phyloP scores from a whole-genome alignment of 768 basidiomycete species.

The Podaxis sp. region DNA sequence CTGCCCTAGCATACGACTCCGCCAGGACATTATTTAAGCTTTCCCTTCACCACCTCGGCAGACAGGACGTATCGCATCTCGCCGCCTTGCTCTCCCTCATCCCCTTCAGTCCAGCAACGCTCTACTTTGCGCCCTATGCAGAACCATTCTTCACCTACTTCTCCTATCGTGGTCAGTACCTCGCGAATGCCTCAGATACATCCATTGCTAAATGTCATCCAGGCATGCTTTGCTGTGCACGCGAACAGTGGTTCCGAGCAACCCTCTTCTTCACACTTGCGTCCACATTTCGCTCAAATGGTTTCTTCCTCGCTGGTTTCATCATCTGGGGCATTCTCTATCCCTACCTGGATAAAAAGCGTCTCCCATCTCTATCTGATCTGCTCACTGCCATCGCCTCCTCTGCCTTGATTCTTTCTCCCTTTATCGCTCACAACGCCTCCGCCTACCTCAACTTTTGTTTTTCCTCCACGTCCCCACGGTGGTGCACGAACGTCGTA shows the following conservation, averaged over 20 bases:
- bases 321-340: conserved; percentile 69
- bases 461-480: conserved; percentile 19
- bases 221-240: conserved; percentile 64
- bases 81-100: conserved; percentile 70
- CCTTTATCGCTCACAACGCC: conserved; percentile 74
- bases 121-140: conserved; percentile 70
- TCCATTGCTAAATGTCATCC: neutral
- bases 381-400: conserved; percentile 6
- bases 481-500: conserved; percentile 64
- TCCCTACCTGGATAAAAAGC: conserved; percentile 41
- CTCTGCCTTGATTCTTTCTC: conserved; percentile 53
- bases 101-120: conserved; percentile 75
- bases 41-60: conserved; percentile 55
- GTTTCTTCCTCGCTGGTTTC: conserved; percentile 74
- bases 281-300: conserved; percentile 73
- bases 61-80: conserved; percentile 58
- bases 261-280: conserved; percentile 65
- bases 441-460: conserved; percentile 73
- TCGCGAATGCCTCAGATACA: neutral
- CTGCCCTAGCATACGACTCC: conserved; percentile 40
- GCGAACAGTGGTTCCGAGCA: conserved; percentile 51
- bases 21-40: conserved; percentile 55
- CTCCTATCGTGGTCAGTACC: conserved; percentile 64
- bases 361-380: conserved; percentile 1
- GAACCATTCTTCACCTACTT: conserved; percentile 87